Evolutionary conservation across 1,284 basidiomycete species (phyloP).

Genomic region (Mycena sp.): DNA sequence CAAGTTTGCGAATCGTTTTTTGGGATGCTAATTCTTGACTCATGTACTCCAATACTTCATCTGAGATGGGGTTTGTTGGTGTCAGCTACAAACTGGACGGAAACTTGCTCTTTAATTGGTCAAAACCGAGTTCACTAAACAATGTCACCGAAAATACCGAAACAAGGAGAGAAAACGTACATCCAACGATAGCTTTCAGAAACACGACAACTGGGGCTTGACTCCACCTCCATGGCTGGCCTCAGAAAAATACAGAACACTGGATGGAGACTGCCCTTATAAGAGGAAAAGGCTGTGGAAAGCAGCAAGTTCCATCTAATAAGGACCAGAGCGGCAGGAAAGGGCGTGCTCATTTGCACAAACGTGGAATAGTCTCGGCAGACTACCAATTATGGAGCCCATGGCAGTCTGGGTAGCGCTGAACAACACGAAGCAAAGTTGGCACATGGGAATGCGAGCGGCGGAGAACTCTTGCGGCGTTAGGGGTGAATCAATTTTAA

Average conservation of each 20-base stretch:
- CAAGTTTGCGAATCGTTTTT: conserved; percentile 46
- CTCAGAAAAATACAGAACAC: background rate
- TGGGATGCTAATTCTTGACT: conserved; percentile 36
- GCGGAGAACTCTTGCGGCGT: conserved; percentile 17
- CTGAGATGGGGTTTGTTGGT: conserved; percentile 34
- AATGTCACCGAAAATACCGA: background rate
- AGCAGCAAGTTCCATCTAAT: background rate
- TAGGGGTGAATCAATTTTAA: conserved; percentile 1
- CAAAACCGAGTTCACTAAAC: conserved; percentile 18
- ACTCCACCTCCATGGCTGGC: conserved; percentile 15
- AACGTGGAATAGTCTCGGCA: too few species aligned
- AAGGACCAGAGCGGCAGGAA: background rate
- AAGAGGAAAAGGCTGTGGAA: background rate
- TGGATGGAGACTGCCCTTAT: background rate
- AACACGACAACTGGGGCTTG: background rate
- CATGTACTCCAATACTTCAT: conserved; percentile 41
- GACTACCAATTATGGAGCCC: too few species aligned
- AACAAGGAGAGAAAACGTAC: background rate
- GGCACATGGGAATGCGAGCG: conserved; percentile 12
- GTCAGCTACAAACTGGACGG: background rate
- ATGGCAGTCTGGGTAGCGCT: too few species aligned
- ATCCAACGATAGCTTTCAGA: conserved; percentile 16
- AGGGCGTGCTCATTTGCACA: conserved; percentile 1
- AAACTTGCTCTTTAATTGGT: conserved; percentile 25
- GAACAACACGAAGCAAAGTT: conserved; percentile 2